A percentile compares a stretch with the other conserved stretches of the same genome.
phyloP scores from a whole-genome alignment of 441 rosid genomes.

The Gossypium davidsonii region DNA sequence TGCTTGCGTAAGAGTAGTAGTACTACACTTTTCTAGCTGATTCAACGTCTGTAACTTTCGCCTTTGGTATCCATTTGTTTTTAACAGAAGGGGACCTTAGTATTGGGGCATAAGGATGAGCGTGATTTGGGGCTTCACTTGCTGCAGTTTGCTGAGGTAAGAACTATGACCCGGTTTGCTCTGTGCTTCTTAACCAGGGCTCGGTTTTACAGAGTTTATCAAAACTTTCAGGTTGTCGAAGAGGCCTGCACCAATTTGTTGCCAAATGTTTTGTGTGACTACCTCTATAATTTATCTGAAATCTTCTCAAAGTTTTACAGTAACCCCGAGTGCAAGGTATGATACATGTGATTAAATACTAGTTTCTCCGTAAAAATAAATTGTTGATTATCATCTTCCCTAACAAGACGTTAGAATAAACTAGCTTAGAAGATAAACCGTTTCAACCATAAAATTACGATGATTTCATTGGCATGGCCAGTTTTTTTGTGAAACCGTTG shows the following conservation, averaged over 20 bases:
- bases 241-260: constrained; percentile 64
- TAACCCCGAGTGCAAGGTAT: constrained; percentile 61
- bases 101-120: constrained; percentile 54
- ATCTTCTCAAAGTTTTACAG: constrained; percentile 56
- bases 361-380: background rate
- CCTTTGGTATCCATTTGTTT: constrained; percentile 8
- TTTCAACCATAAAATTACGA: background rate
- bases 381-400: background rate
- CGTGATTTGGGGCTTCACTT: constrained; percentile 70
- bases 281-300: constrained; percentile 64
- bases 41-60: background rate
- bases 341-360: background rate
- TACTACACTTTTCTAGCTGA: background rate
- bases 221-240: constrained; percentile 56
- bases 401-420: background rate
- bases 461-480: background rate
- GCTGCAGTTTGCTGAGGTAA: constrained; percentile 72
- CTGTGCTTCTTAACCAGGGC: background rate
- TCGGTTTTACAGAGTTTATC: background rate
- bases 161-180: background rate
- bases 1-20: background rate
- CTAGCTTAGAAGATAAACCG: background rate
- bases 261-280: constrained; percentile 65
- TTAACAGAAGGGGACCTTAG: constrained; percentile 43
- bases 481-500: background rate